Percentiles rank a stretch among this genome's conserved stretches.
These are phyloP conservation scores for Blastocystis sp. DNA, from an alignment of 352 stramenopile genomes.

Conservation along the genomic window DNA sequence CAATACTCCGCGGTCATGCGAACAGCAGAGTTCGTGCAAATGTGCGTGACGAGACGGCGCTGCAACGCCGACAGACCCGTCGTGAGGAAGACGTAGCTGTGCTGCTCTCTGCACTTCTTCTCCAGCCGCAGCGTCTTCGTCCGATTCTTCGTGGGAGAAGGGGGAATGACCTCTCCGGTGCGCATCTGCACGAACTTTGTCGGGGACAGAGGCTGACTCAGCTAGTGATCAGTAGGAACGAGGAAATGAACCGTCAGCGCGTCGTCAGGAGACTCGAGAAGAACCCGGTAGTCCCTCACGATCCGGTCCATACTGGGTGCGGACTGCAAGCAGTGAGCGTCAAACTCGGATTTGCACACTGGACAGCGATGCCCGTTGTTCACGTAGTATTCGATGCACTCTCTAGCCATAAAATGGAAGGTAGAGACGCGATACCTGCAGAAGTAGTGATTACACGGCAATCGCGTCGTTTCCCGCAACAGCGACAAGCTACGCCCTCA, in stretches of 20 bases:
- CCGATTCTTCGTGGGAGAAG: not conserved
- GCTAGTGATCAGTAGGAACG: slow-evolving; percentile 2
- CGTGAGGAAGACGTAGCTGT: slow-evolving; percentile 20
- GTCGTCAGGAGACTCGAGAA: not conserved
- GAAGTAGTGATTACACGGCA: slow-evolving; percentile 64
- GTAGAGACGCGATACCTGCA: slow-evolving; percentile 14
- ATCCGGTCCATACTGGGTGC: not conserved
- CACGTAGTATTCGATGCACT: slow-evolving; percentile 27
- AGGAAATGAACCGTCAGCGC: not conserved
- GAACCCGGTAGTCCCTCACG: not conserved
- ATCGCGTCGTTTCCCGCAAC: not conserved
- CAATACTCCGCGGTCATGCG: slow-evolving; percentile 19
- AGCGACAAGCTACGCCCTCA: slow-evolving; percentile 37
- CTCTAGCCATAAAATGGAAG: not conserved
- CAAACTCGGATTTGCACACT: slow-evolving; percentile 1
- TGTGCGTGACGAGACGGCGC: slow-evolving; percentile 28
- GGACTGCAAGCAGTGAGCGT: not conserved
- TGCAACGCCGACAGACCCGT: slow-evolving; percentile 15
- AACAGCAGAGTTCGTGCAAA: slow-evolving; percentile 43
- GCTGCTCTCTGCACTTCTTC: not conserved
- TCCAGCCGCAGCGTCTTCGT: not conserved
- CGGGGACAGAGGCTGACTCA: slow-evolving; percentile 18
- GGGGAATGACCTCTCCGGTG: not conserved
- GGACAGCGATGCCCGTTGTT: not conserved
- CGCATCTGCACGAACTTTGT: not conserved